These are phyloP conservation scores for Xylariales sp. DNA, from an alignment of 2,329 filamentous ascomycete genomes.

Conservation along the genomic window DNA sequence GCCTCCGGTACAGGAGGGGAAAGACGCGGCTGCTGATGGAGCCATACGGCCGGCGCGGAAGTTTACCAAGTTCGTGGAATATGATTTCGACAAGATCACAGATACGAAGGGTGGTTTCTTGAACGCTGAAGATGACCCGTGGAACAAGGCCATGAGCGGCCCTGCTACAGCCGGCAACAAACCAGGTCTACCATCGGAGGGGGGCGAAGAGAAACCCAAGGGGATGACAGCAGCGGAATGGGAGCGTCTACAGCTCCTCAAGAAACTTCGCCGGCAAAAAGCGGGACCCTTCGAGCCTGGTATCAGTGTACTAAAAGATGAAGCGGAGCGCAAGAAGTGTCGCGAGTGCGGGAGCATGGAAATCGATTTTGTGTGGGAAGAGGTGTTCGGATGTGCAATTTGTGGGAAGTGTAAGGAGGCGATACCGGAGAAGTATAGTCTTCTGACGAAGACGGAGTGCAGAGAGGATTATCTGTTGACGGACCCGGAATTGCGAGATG, in stretches of 20 bases:
- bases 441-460: constrained; percentile 95
- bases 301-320: constrained; percentile 66
- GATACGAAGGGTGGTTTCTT: constrained; percentile 97
- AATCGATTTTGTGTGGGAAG: constrained; percentile 94
- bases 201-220: constrained; percentile 64
- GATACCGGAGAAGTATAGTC: constrained; percentile 83
- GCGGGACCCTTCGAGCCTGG: constrained; percentile 85
- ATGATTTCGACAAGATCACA: constrained; percentile 96
- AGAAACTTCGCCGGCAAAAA: constrained; percentile 66
- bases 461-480: constrained; percentile 93
- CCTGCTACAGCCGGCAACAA: constrained; percentile 26
- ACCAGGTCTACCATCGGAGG: constrained; percentile 26
- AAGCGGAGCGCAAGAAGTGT: constrained; percentile 66
- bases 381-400: constrained; percentile 70
- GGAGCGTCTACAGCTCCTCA: constrained; percentile 76
- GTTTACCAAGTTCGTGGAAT: constrained; percentile 93
- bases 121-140: constrained; percentile 84
- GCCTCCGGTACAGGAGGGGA: constrained; percentile 32
- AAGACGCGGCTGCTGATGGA: constrained; percentile 18
- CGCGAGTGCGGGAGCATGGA: constrained; percentile 78
- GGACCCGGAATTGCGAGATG: constrained; percentile 87
- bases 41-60: constrained; percentile 73
- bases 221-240: constrained; percentile 89
- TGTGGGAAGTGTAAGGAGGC: constrained; percentile 87
- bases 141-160: constrained; percentile 70